Conservation (phyloP, 345 rosid species). For the Conringia planisiliqua region DNA sequence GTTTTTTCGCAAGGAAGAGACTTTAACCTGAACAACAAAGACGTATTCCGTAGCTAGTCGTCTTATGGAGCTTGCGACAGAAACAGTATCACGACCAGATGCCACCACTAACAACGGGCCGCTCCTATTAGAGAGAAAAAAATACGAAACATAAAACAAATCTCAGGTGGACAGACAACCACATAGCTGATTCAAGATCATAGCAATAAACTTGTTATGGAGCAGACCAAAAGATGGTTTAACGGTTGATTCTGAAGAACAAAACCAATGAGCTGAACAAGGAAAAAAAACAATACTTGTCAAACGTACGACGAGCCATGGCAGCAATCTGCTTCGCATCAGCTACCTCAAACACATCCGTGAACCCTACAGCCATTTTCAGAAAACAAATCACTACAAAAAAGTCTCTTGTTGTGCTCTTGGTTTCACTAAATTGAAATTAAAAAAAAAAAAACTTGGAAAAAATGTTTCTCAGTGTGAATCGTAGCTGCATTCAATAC, state of each 20-base stretch:
- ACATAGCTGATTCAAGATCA: neutral
- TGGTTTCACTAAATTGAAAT: neutral
- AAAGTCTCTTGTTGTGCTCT: neutral
- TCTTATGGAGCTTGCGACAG: constrained; percentile 75
- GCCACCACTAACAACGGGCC: constrained; percentile 91
- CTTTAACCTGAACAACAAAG: constrained; percentile 85
- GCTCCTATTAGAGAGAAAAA: constrained; percentile 39
- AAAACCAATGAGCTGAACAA: constrained; percentile 1
- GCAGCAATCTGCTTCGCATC: constrained; percentile 72
- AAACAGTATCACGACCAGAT: constrained; percentile 79
- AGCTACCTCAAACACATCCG: constrained; percentile 52
- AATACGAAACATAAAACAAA: neutral
- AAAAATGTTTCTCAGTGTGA: neutral
- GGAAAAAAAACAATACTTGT: constrained; percentile 39
- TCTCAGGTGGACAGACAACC: neutral
- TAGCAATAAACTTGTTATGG: neutral
- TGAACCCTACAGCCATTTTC: constrained; percentile 43
- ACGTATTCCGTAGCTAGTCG: constrained; percentile 69
- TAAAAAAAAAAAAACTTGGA: neutral
- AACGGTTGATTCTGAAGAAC: neutral
- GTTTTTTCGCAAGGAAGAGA: neutral
- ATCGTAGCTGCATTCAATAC: neutral
- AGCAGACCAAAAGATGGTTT: neutral
- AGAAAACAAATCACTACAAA: neutral
- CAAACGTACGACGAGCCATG: constrained; percentile 59